Evolutionary conservation across 2,329 filamentous ascomycete species (phyloP), one percentile per base, ranked within the genome.

Genomic region (Pseudonectria foliicola): DNA sequence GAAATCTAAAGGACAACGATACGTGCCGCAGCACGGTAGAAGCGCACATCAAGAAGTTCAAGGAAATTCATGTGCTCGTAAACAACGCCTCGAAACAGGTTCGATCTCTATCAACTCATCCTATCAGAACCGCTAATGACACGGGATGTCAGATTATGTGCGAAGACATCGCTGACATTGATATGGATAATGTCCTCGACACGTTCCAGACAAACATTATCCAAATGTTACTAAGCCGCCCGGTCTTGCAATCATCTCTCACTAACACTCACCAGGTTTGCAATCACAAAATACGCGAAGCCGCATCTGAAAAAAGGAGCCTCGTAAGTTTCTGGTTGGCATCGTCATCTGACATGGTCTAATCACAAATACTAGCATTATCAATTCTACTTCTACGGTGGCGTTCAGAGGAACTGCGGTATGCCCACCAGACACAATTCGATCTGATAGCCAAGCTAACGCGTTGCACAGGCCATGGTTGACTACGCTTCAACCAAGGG

Each of bases 401-500:
- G 65, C 68, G 2, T 77, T 75, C 54, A 62, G 70, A 37, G 73
- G 74, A 2, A 71, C 68, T 3, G 42, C 54, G 18, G 8, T 21
- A 21, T 21, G 18, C 18, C 5, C 18, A n/a, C n/a, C n/a, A n/a
- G n/a, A n/a, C n/a, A n/a, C n/a, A n/a, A n/a, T n/a, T n/a, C n/a
- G n/a, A n/a, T n/a, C n/a, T n/a, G n/a, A n/a, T n/a, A n/a, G n/a
- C n/a, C n/a, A n/a, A n/a, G n/a, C n/a, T n/a, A n/a, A n/a, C n/a
- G n/a, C n/a, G n/a, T 21, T 21, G 18, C 8, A 21, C 18, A 21
- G 0, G 40, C 51, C 13, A 67, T 75, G 59, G 53, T 77, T 2
- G 75, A 78, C 49, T 78, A 77, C 44, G 61, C 68, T 3, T 57
- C 71, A 1, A 77, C 72, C 6, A 79, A 80, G 47, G 74, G 71